A percentile compares a stretch with the other conserved stretches of the same genome.
phyloP scores from a whole-genome alignment of 331 rosid genomes.

The Cydonia oblonga region DNA sequence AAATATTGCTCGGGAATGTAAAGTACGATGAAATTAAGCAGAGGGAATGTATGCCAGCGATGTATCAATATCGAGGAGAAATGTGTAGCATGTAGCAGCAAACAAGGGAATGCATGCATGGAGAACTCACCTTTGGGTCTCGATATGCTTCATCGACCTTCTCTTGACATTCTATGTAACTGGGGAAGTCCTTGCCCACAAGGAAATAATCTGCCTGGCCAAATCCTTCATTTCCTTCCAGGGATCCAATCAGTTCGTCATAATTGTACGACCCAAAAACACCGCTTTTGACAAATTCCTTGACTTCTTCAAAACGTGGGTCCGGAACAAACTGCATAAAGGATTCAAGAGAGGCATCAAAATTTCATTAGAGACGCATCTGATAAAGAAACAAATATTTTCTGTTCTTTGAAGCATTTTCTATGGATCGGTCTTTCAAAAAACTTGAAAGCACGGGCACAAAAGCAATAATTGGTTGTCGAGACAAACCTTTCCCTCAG shows the following conservation, averaged over 20 bases:
- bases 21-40: not conserved
- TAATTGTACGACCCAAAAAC: conserved; percentile 67
- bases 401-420: too few species aligned
- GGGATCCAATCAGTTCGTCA: conserved; percentile 72
- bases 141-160: conserved; percentile 75
- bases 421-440: not conserved
- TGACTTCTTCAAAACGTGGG: conserved; percentile 84
- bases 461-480: conserved; percentile 3
- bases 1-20: not conserved
- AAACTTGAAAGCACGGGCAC: not conserved
- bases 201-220: conserved; percentile 95
- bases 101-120: not conserved
- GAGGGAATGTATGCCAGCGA: not conserved
- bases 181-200: conserved; percentile 95
- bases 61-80: not conserved
- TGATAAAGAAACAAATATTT: too few species aligned
- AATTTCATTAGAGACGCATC: not conserved
- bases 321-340: conserved; percentile 75
- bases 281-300: conserved; percentile 73
- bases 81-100: not conserved
- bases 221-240: conserved; percentile 91
- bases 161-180: conserved; percentile 91
- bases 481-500: conserved; percentile 77
- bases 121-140: conserved; percentile 54
- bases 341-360: not conserved